Evolutionary conservation across 768 basidiomycete species (phyloP).

Genomic region (Termitomyces sp.): DNA sequence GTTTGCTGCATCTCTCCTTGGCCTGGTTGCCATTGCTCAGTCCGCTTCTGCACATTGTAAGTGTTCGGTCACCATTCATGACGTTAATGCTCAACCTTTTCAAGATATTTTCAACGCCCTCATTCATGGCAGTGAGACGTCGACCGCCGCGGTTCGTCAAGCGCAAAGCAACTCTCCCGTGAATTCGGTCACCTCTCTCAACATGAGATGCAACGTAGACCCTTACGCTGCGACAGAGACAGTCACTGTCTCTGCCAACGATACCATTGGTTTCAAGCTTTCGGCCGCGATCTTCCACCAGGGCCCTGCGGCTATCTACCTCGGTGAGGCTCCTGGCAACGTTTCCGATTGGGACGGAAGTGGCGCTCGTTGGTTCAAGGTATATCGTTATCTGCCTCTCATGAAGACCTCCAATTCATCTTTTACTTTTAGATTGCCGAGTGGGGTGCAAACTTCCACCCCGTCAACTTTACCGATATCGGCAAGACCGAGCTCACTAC

Average conservation of each 20-base stretch:
- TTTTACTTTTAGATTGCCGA: slow-evolving; percentile 22
- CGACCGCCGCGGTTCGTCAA: slow-evolving; percentile 29
- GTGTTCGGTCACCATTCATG: not conserved
- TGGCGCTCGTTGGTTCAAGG: slow-evolving; percentile 39
- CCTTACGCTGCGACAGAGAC: slow-evolving; percentile 28
- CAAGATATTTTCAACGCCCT: slow-evolving; percentile 30
- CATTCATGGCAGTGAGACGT: slow-evolving; percentile 19
- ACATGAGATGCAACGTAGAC: slow-evolving; percentile 37
- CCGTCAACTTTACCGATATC: slow-evolving; percentile 24
- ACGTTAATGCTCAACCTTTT: not conserved
- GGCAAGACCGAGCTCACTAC: slow-evolving; percentile 24
- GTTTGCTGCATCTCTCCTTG: slow-evolving; percentile 15
- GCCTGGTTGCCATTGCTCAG: slow-evolving; percentile 16
- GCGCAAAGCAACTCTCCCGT: slow-evolving; percentile 39
- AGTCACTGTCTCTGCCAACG: slow-evolving; percentile 31
- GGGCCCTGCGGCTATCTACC: slow-evolving; percentile 37
- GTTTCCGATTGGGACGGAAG: slow-evolving; percentile 36
- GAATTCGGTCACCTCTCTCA: slow-evolving; percentile 30
- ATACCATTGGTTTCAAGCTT: slow-evolving; percentile 25
- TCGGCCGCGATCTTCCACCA: slow-evolving; percentile 33
- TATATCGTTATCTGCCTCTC: slow-evolving; percentile 7
- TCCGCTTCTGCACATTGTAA: slow-evolving; percentile 15
- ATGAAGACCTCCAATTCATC: not conserved
- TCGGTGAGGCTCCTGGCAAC: slow-evolving; percentile 35
- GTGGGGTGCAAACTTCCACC: slow-evolving; percentile 27